Percentiles rank a stretch among this genome's conserved stretches.
phyloP scores from a whole-genome alignment of 2,329 filamentous ascomycete genomes.

The Fusarium musae region DNA sequence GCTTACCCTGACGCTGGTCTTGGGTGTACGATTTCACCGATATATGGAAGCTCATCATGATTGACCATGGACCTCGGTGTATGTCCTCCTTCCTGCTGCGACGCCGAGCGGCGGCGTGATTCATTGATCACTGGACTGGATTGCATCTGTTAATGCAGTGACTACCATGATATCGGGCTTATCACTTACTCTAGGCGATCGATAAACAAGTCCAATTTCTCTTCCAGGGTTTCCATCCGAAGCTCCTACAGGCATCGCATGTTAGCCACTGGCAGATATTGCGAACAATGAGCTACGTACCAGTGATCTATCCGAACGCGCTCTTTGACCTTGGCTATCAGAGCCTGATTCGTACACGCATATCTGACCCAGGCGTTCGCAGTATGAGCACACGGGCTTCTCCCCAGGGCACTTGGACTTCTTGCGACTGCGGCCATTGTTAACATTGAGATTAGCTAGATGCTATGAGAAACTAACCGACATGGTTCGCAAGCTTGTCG shows the following conservation, averaged over 20 bases:
- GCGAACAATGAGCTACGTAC: accelerated
- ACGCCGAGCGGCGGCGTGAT: not conserved
- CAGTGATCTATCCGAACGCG: not conserved
- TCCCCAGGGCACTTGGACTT: not conserved
- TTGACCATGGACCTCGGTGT: not conserved
- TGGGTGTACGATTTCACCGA: accelerated
- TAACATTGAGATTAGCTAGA: accelerated
- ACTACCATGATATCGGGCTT: accelerated
- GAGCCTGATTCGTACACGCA: not conserved
- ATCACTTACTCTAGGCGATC: not conserved
- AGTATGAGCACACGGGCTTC: not conserved
- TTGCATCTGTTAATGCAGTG: accelerated
- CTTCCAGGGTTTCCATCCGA: not conserved
- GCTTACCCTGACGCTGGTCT: not conserved
- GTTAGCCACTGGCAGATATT: not conserved
- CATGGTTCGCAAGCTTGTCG: not conserved
- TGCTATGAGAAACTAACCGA: not conserved
- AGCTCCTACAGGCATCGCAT: not conserved
- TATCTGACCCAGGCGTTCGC: not conserved
- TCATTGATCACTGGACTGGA: not conserved
- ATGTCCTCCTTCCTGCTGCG: not conserved
- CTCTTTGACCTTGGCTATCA: not conserved
- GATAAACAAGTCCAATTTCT: not conserved
- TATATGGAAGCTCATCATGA: not conserved
- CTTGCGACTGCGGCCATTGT: not conserved